Evolutionary conservation across 1,139 yeast species (phyloP), one percentile per base, ranked within the genome.

Genomic region (Petasospora fabianii): DNA sequence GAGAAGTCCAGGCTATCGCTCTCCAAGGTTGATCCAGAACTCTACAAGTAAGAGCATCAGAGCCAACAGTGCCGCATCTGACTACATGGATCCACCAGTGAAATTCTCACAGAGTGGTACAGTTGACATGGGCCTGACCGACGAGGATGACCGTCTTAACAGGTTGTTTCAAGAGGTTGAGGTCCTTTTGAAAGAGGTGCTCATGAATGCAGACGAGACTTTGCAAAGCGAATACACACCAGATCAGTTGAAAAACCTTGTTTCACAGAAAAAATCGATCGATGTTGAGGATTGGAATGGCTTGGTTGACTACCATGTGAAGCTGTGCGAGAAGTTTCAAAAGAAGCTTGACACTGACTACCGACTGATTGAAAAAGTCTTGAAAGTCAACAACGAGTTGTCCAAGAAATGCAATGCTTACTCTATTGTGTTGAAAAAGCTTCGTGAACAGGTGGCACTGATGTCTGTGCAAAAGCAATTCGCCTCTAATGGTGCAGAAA

Each of bases 311-410:
- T 34, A 42, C 22, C 48, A 45, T 24, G 16, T 19, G 17, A 13
- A 5, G 2, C 19, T 38, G n/a, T 30, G 28, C 10, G 21, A 30
- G 4, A 36, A 31, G 13, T 39, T 37, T 7, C 30, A 32, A 18
- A 21, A 28, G 19, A 44, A 35, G 27, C 15, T 42, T 8, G 27
- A 35, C 5, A 12, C 34, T 21, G 47, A 43, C 27, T 41, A 31
- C 28, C 22, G 14, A 14, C 47, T 49, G 48, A 44, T 48, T 13
- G 36, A 41, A n/a, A 44, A 39, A 18, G 39, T 48, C 4, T 42
- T 49, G 32, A 50, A 49, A 24, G 35, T 49, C 32, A 49, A 48
- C 36, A 48, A 45, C 30, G 35, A 30, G 38, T 6, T 31, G 22
- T 12, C 34, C 7, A 6, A 6, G 13, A 24, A 12, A 24, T 24